Evolutionary conservation across 192 early-diverging fungal species (phyloP), one percentile per base, ranked within the genome.

Genomic region (Coemansia sp.): DNA sequence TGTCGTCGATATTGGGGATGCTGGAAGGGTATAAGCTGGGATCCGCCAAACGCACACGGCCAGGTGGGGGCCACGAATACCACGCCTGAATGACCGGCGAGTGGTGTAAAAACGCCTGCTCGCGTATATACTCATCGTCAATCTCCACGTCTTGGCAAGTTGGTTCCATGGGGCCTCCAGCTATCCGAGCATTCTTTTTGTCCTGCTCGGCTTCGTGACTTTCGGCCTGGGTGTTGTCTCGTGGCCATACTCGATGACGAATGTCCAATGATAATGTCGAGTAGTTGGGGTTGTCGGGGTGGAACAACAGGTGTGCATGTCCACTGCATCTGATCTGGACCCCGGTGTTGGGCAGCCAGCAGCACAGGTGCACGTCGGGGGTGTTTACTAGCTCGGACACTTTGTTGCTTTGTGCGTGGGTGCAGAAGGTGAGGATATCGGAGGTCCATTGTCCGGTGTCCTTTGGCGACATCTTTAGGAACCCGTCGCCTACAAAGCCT

Each of bases 31-130:
- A 77, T 12, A 77, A 56, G 23, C 53, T 26, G 14, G 65, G 20
- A 55, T 77, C 67, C 0, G 63, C 35, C 6, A 47, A 37, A 21
- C 67, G 64, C 42, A 65, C 55, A 23, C 28, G 61, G 9, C 73
- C 73, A 0, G 73, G 73, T 35, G 73, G 45, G n/a, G 73, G 73
- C 73, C 73, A 77, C 52, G 73, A 69, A 48, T 77, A 77, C 73
- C 73, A 77, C 1, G 73, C 73, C 49, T 77, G 73, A 21, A 57
- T 42, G 15, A 62, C 63, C 0, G 73, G 73, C 39, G 63, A 50
- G 52, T 77, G 73, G 49, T 77, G 41, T 21, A 66, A 48, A 30
- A 56, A 77, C 18, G 73, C 73, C 33, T 70, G 63, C 55, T 77
- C 73, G 63, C 73, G 73, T 26, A 77, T 70, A 47, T 51, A 70